These are phyloP conservation scores for Globisporangium echinulatum DNA, from an alignment of 352 stramenopile species.

Conservation along the genomic window DNA sequence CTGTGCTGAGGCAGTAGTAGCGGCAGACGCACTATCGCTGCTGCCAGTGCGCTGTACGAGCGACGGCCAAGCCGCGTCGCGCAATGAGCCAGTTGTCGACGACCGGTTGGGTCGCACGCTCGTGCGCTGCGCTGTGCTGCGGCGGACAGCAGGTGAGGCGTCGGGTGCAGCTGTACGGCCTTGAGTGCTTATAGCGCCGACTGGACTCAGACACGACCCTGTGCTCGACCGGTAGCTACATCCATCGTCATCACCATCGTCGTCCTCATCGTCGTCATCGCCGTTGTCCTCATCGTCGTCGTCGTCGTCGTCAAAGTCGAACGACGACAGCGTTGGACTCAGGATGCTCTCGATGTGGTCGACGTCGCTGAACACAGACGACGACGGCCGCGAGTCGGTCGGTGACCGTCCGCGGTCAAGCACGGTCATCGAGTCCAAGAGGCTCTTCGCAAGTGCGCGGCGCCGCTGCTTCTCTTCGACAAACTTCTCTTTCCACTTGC, in stretches of 20 bases:
- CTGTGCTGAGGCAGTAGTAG: conserved; percentile 8
- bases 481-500: conserved; percentile 81
- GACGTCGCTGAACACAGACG: conserved; percentile 36
- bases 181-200: not conserved
- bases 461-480: conserved; percentile 59
- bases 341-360: conserved; percentile 61
- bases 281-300: conserved; percentile 2
- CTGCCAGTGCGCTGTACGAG: not conserved
- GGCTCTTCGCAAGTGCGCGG: conserved; percentile 51
- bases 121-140: not conserved
- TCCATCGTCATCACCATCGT: not conserved
- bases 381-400: conserved; percentile 24
- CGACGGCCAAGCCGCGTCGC: conserved; percentile 3
- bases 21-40: conserved; percentile 1
- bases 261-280: not conserved
- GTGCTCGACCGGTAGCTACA: conserved; percentile 3
- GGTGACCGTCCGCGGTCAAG: conserved; percentile 21
- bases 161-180: no score
- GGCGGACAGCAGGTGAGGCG: not conserved
- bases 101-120: conserved; percentile 38
- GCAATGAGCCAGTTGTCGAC: conserved; percentile 41
- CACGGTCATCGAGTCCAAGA: conserved; percentile 58
- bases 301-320: conserved; percentile 71
- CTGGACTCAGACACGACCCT: conserved; percentile 1
- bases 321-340: conserved; percentile 79